Evolutionary conservation across 1,284 basidiomycete genomes (phyloP).

Genomic region (Fomitopsis schrenkii): DNA sequence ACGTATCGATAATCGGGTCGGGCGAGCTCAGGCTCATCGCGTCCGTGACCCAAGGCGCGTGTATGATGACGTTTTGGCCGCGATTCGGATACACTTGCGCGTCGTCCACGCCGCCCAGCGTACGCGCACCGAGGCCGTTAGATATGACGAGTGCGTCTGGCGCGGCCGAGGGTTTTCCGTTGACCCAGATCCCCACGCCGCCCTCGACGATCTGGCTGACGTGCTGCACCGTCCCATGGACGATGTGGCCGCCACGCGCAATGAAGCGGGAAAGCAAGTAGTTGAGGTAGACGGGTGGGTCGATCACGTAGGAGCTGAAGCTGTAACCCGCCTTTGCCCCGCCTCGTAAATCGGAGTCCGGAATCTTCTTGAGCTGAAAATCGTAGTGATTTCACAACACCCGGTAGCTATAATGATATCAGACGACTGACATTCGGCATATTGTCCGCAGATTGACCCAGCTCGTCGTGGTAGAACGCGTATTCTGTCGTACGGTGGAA

Average conservation of each 20-base stretch:
- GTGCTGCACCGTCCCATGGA: constrained; percentile 58
- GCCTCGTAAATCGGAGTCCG: constrained; percentile 37
- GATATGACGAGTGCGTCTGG: constrained; percentile 63
- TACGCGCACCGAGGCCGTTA: constrained; percentile 49
- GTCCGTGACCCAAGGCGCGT: constrained; percentile 52
- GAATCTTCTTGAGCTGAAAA: constrained; percentile 46
- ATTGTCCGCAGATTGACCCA: constrained; percentile 41
- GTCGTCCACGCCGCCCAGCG: constrained; percentile 44
- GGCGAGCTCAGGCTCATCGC: constrained; percentile 52
- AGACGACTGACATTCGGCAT: constrained; percentile 58
- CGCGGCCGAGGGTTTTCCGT: constrained; percentile 13
- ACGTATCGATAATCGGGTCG: constrained; percentile 53
- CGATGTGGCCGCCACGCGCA: constrained; percentile 51
- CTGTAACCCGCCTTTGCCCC: constrained; percentile 44
- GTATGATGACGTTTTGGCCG: constrained; percentile 47
- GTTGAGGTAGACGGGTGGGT: constrained; percentile 62
- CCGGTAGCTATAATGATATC: neutral
- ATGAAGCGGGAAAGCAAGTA: constrained; percentile 66
- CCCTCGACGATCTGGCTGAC: constrained; percentile 65
- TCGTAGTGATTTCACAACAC: no score
- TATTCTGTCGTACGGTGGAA: constrained; percentile 60
- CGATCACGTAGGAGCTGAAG: constrained; percentile 67
- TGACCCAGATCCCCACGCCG: constrained; percentile 39
- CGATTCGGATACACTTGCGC: constrained; percentile 45
- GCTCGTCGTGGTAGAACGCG: constrained; percentile 50